Evolutionary conservation across 1,139 yeast species (phyloP).

Genomic region (Geotrichum australiense): DNA sequence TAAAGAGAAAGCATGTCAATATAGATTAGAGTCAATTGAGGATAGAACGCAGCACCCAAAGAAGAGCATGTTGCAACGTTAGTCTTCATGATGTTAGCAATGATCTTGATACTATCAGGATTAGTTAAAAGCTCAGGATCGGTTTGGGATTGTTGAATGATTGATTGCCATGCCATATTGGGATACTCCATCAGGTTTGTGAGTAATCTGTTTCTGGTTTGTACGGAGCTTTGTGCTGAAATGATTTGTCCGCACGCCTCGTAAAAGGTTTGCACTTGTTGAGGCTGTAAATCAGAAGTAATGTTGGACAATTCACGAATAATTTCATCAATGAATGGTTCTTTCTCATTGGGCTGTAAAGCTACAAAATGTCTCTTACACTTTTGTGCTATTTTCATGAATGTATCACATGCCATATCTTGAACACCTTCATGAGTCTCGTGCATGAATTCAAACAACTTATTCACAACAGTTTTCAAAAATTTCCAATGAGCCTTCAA

Average conservation of each 20-base stretch:
- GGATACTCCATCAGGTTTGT: constrained; percentile 83
- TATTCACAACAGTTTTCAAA: constrained; percentile 88
- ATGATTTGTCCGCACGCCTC: constrained; percentile 96
- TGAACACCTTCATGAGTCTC: constrained; percentile 99
- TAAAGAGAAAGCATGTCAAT: constrained; percentile 86
- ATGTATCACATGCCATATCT: constrained; percentile 99
- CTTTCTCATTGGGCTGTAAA: constrained; percentile 77
- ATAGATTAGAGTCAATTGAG: constrained; percentile 82
- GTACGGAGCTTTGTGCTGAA: constrained; percentile 65
- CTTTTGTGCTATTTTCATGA: constrained; percentile 87
- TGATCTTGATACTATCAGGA: constrained; percentile 83
- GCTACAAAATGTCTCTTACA: constrained; percentile 94
- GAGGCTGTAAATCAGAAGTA: constrained; percentile 91
- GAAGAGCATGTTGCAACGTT: constrained; percentile 92
- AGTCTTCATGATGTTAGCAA: constrained; percentile 89
- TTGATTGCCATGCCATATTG: constrained; percentile 89
- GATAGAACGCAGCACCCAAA: constrained; percentile 83
- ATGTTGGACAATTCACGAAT: constrained; percentile 74
- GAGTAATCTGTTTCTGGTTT: constrained; percentile 64
- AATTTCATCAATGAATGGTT: constrained; percentile 88
- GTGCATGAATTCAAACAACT: constrained; percentile 96
- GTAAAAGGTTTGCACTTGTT: constrained; percentile 94
- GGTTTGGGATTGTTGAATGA: constrained; percentile 79
- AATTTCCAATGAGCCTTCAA: constrained; percentile 98
- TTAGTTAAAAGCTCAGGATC: constrained; percentile 80